phyloP scores from a whole-genome alignment of 768 basidiomycete species.

The Suillus alpinus region DNA sequence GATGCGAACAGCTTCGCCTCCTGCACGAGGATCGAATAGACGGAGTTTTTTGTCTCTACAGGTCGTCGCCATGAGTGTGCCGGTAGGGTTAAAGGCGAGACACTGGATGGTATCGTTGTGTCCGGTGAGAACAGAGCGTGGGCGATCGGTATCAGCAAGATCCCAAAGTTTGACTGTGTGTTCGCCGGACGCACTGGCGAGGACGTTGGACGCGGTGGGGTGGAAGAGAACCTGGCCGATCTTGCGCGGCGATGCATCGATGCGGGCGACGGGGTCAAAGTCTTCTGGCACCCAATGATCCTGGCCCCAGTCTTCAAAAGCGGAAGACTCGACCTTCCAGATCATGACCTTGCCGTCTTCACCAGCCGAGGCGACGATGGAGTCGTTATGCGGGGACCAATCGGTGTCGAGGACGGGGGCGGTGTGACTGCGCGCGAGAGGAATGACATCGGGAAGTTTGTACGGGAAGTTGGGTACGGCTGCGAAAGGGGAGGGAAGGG shows the following conservation, averaged over 20 bases:
- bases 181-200: conserved; percentile 81
- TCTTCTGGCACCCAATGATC: conserved; percentile 83
- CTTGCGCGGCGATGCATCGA: conserved; percentile 81
- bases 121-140: conserved; percentile 60
- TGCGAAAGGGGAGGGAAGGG: conserved; percentile 71
- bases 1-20: conserved; percentile 76
- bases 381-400: conserved; percentile 94
- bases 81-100: conserved; percentile 76
- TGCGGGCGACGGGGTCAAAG: conserved; percentile 79
- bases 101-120: conserved; percentile 90
- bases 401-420: conserved; percentile 90
- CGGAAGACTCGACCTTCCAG: conserved; percentile 71
- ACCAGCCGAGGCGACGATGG: conserved; percentile 84
- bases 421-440: conserved; percentile 84
- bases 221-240: conserved; percentile 94
- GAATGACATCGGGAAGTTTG: conserved; percentile 90
- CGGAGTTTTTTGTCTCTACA: conserved; percentile 91
- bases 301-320: conserved; percentile 82
- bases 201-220: conserved; percentile 82
- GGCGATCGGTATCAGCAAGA: conserved; percentile 66
- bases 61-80: conserved; percentile 82
- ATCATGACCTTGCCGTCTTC: conserved; percentile 94
- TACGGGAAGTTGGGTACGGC: conserved; percentile 53
- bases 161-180: conserved; percentile 92
- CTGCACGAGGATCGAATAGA: conserved; percentile 85